A percentile compares a stretch with the other conserved stretches of the same genome.
phyloP scores from a whole-genome alignment of 305 asterid genomes.

The Rubia balearica region DNA sequence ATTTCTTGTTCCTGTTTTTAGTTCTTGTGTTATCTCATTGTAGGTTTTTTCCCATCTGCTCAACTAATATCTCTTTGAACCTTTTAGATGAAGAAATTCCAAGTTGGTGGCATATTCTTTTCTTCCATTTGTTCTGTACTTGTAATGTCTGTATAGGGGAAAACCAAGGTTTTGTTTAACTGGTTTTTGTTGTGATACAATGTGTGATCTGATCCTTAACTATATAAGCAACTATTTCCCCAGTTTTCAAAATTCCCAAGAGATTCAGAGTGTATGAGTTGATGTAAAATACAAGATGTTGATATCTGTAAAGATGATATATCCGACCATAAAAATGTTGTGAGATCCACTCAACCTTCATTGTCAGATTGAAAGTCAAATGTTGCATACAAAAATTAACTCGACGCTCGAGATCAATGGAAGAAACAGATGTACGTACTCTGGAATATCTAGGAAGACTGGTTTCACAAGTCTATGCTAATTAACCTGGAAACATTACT shows the following conservation, averaged over 20 bases:
- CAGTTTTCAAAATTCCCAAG: background rate
- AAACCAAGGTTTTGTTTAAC: background rate
- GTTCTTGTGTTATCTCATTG: background rate
- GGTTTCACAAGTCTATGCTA: no score
- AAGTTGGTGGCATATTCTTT: slow-evolving; percentile 10
- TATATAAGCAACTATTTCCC: background rate
- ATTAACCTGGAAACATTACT: background rate
- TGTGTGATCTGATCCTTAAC: background rate
- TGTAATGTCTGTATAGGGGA: background rate
- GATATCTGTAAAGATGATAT: no score
- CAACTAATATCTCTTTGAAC: slow-evolving; percentile 1
- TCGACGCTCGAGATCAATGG: no score
- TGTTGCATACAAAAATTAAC: no score
- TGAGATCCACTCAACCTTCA: no score
- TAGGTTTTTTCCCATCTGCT: slow-evolving; percentile 15
- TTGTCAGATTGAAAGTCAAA: no score
- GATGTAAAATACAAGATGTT: background rate
- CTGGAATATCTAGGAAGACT: background rate
- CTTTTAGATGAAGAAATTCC: slow-evolving; percentile 9
- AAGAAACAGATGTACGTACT: background rate
- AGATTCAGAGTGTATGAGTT: background rate
- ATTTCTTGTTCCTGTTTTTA: background rate
- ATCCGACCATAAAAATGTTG: no score
- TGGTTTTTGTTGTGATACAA: background rate
- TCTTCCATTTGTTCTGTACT: slow-evolving; percentile 12